phyloP scores from a whole-genome alignment of 176 grass and related monocot species.

The Raddia distichophylla region DNA sequence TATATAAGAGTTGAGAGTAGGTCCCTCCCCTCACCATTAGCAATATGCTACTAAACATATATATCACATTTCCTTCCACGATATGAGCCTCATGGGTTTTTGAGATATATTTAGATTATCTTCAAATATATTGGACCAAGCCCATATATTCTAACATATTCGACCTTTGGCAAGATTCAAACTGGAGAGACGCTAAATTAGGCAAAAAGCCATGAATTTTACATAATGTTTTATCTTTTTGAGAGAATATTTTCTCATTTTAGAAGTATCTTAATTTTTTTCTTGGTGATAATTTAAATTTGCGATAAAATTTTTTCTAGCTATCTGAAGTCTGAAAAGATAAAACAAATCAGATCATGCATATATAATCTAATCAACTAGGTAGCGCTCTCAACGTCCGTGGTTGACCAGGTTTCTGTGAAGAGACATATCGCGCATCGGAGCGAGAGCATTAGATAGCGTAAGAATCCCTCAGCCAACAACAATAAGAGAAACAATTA shows the following conservation, averaged over 20 bases:
- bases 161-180: neutral
- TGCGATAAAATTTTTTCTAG: neutral
- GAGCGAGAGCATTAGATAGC: slow-evolving; percentile 45
- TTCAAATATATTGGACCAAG: too few species aligned
- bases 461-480: slow-evolving; percentile 68
- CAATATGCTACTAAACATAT: too few species aligned
- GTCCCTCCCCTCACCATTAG: too few species aligned
- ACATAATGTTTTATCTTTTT: neutral
- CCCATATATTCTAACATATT: too few species aligned
- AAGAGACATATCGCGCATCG: slow-evolving; percentile 40
- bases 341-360: neutral
- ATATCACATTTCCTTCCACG: too few species aligned
- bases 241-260: neutral
- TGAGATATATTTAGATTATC: too few species aligned
- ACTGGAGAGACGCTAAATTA: neutral
- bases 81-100: too few species aligned
- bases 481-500: slow-evolving; percentile 32
- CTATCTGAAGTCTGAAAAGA: neutral
- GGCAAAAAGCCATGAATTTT: too few species aligned
- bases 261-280: neutral
- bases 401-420: slow-evolving; percentile 58
- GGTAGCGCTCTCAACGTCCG: slow-evolving; percentile 13
- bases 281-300: neutral
- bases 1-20: too few species aligned
- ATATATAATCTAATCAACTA: neutral